A percentile compares a stretch with the other conserved stretches of the same genome.
These are phyloP conservation scores for Sparassis latifolia DNA, from an alignment of 1,284 basidiomycete species.

Conservation along the genomic window DNA sequence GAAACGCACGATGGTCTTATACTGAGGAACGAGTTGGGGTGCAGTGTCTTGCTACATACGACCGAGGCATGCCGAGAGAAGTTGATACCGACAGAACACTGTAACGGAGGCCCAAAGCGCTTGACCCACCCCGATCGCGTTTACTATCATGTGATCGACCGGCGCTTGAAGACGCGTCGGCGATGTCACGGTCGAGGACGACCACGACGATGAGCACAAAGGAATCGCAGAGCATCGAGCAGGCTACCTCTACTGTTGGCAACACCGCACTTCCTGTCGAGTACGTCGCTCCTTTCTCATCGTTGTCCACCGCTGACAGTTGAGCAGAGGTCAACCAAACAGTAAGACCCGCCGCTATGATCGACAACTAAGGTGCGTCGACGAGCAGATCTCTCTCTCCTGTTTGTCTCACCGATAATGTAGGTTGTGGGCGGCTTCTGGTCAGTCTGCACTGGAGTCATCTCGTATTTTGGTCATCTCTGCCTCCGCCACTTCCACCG, in stretches of 20 bases:
- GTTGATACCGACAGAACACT: too few relatives aligned
- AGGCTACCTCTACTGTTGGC: slow-evolving; percentile 44
- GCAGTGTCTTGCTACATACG: too few relatives aligned
- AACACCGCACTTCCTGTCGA: slow-evolving; percentile 16
- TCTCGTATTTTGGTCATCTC: slow-evolving; percentile 80
- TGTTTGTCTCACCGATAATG: background rate
- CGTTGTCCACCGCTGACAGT: slow-evolving; percentile 10
- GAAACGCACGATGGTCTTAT: too few relatives aligned
- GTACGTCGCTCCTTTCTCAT: background rate
- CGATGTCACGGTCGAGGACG: background rate
- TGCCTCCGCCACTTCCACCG: slow-evolving; percentile 75
- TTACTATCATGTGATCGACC: too few relatives aligned
- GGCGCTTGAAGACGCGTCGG: too few relatives aligned
- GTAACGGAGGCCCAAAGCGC: too few relatives aligned
- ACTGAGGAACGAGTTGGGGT: too few relatives aligned
- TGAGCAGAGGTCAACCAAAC: slow-evolving; percentile 52
- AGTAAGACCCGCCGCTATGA: slow-evolving; percentile 87
- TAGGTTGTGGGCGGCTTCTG: slow-evolving; percentile 92
- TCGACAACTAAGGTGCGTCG: slow-evolving; percentile 76
- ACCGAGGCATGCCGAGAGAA: too few relatives aligned
- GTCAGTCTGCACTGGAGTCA: slow-evolving; percentile 87
- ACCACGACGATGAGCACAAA: slow-evolving; percentile 14
- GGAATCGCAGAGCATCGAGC: slow-evolving; percentile 45
- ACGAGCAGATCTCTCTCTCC: background rate
- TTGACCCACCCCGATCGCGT: too few relatives aligned